phyloP scores from a whole-genome alignment of 352 stramenopile genomes.

The Pythium sukuiense region DNA sequence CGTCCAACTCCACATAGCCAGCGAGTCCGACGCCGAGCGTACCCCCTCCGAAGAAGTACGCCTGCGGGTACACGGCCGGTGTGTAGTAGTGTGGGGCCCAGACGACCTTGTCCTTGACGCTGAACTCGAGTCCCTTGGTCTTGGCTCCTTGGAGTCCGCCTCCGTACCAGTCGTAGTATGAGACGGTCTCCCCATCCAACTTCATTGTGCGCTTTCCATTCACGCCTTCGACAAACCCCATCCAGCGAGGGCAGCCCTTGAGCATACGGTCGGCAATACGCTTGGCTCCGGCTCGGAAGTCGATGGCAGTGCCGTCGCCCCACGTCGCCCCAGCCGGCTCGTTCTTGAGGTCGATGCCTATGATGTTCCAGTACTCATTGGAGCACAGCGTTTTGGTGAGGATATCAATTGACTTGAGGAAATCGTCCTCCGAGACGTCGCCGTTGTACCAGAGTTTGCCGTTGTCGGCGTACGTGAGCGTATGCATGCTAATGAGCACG shows the following conservation, averaged over 20 bases:
- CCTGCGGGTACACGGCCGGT: conserved; percentile 54
- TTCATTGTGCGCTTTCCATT: conserved; percentile 46
- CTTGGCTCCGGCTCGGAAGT: conserved; percentile 49
- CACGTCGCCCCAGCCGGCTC: conserved; percentile 50
- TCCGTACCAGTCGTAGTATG: conserved; percentile 73
- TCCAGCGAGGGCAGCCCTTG: conserved; percentile 57
- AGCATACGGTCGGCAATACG: conserved; percentile 66
- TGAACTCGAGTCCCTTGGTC: conserved; percentile 47
- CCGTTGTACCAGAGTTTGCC: conserved; percentile 42
- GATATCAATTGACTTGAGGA: conserved; percentile 10
- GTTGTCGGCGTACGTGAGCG: conserved; percentile 32
- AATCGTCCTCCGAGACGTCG: not conserved
- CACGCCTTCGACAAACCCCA: conserved; percentile 72
- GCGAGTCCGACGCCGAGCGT: conserved; percentile 34
- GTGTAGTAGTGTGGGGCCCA: conserved; percentile 81
- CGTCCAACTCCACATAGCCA: conserved; percentile 50
- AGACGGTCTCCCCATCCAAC: conserved; percentile 37
- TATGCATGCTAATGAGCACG: conserved; percentile 48
- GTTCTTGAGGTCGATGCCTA: conserved; percentile 75
- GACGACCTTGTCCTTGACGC: conserved; percentile 61
- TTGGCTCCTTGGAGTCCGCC: conserved; percentile 45
- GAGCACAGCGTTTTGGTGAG: conserved; percentile 45
- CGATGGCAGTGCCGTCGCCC: conserved; percentile 40
- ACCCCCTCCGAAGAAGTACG: conserved; percentile 55
- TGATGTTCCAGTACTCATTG: conserved; percentile 72